These are phyloP conservation scores for Kitagawia praeruptora DNA, from an alignment of 129 eudicot genomes.

Conservation along the genomic window DNA sequence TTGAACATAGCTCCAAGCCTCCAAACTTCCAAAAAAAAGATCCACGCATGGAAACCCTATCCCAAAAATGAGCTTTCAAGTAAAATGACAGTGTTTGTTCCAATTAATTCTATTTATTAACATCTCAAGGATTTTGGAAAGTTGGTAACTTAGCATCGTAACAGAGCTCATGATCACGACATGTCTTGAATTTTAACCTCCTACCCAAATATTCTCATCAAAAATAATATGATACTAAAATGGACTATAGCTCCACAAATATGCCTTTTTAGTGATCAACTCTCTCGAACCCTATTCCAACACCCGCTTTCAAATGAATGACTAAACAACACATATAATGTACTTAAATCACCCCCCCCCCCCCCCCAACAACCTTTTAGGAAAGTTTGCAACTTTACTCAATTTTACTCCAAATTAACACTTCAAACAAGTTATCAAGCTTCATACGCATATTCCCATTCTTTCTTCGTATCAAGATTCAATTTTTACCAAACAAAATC, in stretches of 20 bases:
- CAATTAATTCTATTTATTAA: background rate
- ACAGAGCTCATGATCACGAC: background rate
- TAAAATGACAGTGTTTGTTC: background rate
- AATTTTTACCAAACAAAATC: background rate
- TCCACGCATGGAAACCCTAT: background rate
- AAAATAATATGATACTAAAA: background rate
- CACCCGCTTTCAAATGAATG: background rate
- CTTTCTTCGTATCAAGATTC: background rate
- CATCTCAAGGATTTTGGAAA: background rate
- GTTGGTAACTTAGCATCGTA: background rate
- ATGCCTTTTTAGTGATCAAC: too few relatives aligned
- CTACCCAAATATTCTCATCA: background rate
- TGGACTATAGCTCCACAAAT: too few relatives aligned
- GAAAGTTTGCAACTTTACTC: background rate
- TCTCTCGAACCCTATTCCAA: too few relatives aligned
- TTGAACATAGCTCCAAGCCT: background rate
- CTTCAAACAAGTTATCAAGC: background rate
- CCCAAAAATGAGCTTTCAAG: background rate
- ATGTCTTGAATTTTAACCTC: background rate
- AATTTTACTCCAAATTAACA: background rate
- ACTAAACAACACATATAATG: background rate
- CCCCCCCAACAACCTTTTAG: background rate
- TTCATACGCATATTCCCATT: slow-evolving; percentile 3
- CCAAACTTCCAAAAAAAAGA: background rate
- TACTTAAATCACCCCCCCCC: too few relatives aligned